Evolutionary conservation across 1,284 basidiomycete species (phyloP).

Genomic region (Austropuccinia psidii): DNA sequence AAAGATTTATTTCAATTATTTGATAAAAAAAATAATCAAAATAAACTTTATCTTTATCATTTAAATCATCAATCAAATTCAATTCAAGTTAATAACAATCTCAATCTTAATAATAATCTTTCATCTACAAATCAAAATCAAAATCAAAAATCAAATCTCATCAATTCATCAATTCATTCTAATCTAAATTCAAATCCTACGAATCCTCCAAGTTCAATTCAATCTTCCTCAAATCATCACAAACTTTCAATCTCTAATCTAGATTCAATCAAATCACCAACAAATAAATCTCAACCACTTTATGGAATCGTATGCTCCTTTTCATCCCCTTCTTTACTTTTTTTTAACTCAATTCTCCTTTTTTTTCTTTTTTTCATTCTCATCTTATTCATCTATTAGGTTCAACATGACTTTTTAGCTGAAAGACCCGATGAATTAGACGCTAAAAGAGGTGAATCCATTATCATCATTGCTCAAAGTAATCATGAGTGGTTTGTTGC

Average conservation of each 20-base stretch:
- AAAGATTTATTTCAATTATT: conserved; percentile 66
- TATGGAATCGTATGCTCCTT: conserved; percentile 12
- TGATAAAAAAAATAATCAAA: background rate
- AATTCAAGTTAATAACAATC: too few relatives aligned
- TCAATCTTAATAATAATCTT: too few relatives aligned
- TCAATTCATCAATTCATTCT: too few relatives aligned
- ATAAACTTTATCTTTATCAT: background rate
- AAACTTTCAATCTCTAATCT: background rate
- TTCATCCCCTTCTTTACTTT: background rate
- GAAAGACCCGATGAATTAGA: conserved; percentile 94
- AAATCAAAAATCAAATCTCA: too few relatives aligned
- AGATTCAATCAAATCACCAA: background rate
- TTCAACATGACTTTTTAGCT: conserved; percentile 88
- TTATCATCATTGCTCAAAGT: conserved; percentile 71
- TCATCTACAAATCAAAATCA: too few relatives aligned
- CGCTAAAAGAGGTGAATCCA: conserved; percentile 83
- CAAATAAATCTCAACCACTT: conserved; percentile 21
- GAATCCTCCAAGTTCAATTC: background rate
- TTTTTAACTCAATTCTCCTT: background rate
- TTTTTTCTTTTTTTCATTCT: background rate
- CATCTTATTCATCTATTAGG: conserved; percentile 45
- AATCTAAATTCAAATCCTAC: conserved; percentile 37
- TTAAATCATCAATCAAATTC: conserved; percentile 39
- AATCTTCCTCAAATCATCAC: background rate
- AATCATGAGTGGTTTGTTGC: conserved; percentile 61